phyloP scores from a whole-genome alignment of 2,329 filamentous ascomycete species.

The Annulohypoxylon truncatum region DNA sequence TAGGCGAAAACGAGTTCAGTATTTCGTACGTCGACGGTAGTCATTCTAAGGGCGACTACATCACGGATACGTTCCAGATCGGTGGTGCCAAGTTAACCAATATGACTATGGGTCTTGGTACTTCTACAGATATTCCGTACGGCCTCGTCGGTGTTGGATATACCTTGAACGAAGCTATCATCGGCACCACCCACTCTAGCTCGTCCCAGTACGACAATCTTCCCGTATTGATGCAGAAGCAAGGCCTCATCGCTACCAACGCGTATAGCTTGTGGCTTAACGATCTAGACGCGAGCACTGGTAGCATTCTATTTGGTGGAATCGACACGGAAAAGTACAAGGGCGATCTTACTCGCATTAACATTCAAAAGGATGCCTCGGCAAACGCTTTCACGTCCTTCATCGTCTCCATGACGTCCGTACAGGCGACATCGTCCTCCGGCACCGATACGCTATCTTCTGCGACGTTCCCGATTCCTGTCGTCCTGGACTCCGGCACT shows the following conservation, averaged over 20 bases:
- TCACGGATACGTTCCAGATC: conserved; percentile 67
- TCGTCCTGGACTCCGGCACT: conserved; percentile 80
- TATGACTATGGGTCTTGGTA: conserved; percentile 69
- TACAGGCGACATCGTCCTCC: conserved; percentile 60
- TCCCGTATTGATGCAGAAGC: conserved; percentile 71
- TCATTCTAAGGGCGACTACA: conserved; percentile 67
- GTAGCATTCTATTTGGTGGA: conserved; percentile 83
- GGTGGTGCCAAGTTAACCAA: conserved; percentile 63
- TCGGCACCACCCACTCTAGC: conserved; percentile 44
- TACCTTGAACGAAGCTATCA: conserved; percentile 63
- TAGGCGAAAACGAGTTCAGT: conserved; percentile 60
- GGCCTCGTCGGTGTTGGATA: conserved; percentile 73
- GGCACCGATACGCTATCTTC: conserved; percentile 61
- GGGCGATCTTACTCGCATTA: conserved; percentile 70
- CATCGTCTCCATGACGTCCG: conserved; percentile 60
- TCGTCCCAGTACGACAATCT: conserved; percentile 65
- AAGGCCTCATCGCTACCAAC: conserved; percentile 72
- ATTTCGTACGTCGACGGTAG: conserved; percentile 73
- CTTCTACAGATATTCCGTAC: conserved; percentile 64
- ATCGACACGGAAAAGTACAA: conserved; percentile 80
- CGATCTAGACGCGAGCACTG: conserved; percentile 69
- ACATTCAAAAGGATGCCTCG: conserved; percentile 62
- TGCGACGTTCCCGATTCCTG: conserved; percentile 61
- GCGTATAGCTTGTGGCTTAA: conserved; percentile 79
- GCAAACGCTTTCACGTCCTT: conserved; percentile 59